A percentile compares a stretch with the other conserved stretches of the same genome.
Conservation (phyloP, 2,329 filamentous ascomycete genomes). For the Microdochium trichocladiopsis region DNA sequence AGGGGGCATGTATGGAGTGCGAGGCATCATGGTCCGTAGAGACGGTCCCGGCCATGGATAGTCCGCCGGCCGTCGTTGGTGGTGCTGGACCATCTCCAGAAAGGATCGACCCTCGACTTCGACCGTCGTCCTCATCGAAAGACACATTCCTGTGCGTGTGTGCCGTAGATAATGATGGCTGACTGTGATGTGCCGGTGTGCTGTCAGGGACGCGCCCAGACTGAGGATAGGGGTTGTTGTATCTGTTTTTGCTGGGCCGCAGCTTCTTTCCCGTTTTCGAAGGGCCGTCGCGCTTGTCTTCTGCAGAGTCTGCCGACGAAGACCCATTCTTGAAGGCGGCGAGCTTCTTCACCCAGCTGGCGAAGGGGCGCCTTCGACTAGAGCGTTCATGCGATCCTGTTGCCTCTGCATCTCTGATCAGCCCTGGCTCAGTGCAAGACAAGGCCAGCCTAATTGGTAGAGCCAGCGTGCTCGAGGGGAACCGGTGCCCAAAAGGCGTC, state of each 20-base stretch:
- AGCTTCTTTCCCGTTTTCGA: constrained; percentile 17
- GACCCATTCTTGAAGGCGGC: constrained; percentile 72
- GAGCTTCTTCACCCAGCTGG: constrained; percentile 90
- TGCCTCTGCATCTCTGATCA: background rate
- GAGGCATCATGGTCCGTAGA: constrained; percentile 77
- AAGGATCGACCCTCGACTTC: background rate
- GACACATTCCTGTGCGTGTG: constrained; percentile 54
- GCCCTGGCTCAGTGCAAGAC: background rate
- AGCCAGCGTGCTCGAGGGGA: too few relatives aligned
- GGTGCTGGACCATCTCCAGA: constrained; percentile 9
- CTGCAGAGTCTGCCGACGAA: constrained; percentile 45
- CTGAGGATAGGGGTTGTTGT: constrained; percentile 89
- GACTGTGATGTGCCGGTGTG: constrained; percentile 32
- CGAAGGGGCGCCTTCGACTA: constrained; percentile 76
- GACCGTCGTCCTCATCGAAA: constrained; percentile 51
- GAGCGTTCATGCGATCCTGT: constrained; percentile 33
- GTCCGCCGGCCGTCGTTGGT: constrained; percentile 56
- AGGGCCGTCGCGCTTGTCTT: constrained; percentile 30
- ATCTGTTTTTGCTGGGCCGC: constrained; percentile 50
- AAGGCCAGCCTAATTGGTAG: too few relatives aligned
- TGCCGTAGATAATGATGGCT: constrained; percentile 48
- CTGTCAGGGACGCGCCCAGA: constrained; percentile 53
- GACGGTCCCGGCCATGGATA: constrained; percentile 70
- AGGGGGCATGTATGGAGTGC: constrained; percentile 68
- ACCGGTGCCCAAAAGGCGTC: too few relatives aligned